A percentile compares a stretch with the other conserved stretches of the same genome.
Conservation (phyloP, 176 grass and related monocot species). For the Aegilops umbellulata region DNA sequence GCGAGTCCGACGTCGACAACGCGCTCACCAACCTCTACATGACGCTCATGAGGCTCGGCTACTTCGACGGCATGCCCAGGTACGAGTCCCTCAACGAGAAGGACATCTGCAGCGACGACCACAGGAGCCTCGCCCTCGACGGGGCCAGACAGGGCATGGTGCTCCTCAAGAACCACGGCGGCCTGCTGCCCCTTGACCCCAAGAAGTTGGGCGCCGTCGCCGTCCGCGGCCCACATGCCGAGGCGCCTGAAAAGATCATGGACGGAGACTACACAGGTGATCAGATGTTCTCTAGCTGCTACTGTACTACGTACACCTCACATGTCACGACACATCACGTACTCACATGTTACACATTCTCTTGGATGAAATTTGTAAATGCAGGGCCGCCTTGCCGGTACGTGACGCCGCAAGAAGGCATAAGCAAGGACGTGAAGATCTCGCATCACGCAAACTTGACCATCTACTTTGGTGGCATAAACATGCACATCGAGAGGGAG, state of each 20-base stretch:
- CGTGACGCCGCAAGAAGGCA: conserved; percentile 32
- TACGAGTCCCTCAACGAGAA: conserved; percentile 22
- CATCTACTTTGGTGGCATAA: conserved; percentile 45
- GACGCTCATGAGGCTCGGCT: conserved; percentile 60
- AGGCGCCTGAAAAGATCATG: conserved; percentile 34
- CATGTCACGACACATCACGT: neutral
- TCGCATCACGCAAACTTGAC: conserved; percentile 10
- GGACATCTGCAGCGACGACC: conserved; percentile 30
- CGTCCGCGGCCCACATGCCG: conserved; percentile 34
- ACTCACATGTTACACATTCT: neutral
- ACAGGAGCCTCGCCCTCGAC: conserved; percentile 43
- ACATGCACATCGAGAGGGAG: conserved; percentile 47
- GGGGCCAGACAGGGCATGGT: conserved; percentile 55
- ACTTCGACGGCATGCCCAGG: conserved; percentile 50
- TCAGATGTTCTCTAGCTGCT: neutral
- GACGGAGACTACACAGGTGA: conserved; percentile 39
- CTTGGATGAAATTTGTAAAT: neutral
- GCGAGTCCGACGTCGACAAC: conserved; percentile 57
- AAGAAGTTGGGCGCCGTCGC: neutral
- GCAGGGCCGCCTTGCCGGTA: conserved; percentile 49
- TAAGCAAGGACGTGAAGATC: conserved; percentile 31
- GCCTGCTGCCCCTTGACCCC: conserved; percentile 26
- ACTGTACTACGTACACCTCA: neutral
- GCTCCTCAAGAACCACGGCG: conserved; percentile 51
- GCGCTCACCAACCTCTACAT: conserved; percentile 57